Percentiles rank a stretch among this genome's conserved stretches.
These are phyloP conservation scores for Coemansia sp. DNA, from an alignment of 192 early-diverging fungal species.

Conservation along the genomic window DNA sequence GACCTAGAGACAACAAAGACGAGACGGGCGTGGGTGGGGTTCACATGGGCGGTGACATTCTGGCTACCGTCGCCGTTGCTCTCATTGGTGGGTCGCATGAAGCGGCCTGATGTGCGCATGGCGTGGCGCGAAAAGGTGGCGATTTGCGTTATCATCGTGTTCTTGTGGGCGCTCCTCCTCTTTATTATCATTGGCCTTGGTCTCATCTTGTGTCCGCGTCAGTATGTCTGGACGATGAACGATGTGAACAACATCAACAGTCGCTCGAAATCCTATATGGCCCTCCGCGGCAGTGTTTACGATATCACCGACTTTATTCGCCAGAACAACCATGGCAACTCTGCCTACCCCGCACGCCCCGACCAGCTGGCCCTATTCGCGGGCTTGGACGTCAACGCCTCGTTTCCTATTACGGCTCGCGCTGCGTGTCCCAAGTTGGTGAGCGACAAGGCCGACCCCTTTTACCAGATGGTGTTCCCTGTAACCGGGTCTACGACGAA, in stretches of 20 bases:
- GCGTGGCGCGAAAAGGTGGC: conserved; percentile 95
- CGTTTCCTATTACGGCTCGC: conserved; percentile 61
- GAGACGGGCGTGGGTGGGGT: conserved; percentile 33
- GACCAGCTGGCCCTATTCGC: conserved; percentile 28
- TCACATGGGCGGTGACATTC: conserved; percentile 30
- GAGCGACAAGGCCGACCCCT: conserved; percentile 8
- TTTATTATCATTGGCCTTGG: conserved; percentile 88
- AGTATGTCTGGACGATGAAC: conserved; percentile 65
- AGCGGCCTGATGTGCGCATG: conserved; percentile 88
- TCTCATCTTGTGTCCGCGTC: conserved; percentile 66
- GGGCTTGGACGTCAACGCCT: conserved; percentile 55
- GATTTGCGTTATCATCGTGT: conserved; percentile 81
- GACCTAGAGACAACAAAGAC: conserved; percentile 29
- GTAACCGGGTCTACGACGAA: conserved; percentile 8
- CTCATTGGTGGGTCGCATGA: conserved; percentile 61
- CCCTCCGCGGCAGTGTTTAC: conserved; percentile 77
- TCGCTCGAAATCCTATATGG: conserved; percentile 54
- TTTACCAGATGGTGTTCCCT: conserved; percentile 23
- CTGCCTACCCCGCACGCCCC: conserved; percentile 5
- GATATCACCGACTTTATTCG: conserved; percentile 58
- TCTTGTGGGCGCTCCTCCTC: conserved; percentile 72
- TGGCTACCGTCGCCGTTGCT: conserved; percentile 43
- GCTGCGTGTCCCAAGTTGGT: conserved; percentile 58
- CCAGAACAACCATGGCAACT: conserved; percentile 48
- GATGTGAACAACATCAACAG: conserved; percentile 60